A percentile compares a stretch with the other conserved stretches of the same genome.
Conservation (phyloP, 2,329 filamentous ascomycete genomes). For the Penicillium sp. region DNA sequence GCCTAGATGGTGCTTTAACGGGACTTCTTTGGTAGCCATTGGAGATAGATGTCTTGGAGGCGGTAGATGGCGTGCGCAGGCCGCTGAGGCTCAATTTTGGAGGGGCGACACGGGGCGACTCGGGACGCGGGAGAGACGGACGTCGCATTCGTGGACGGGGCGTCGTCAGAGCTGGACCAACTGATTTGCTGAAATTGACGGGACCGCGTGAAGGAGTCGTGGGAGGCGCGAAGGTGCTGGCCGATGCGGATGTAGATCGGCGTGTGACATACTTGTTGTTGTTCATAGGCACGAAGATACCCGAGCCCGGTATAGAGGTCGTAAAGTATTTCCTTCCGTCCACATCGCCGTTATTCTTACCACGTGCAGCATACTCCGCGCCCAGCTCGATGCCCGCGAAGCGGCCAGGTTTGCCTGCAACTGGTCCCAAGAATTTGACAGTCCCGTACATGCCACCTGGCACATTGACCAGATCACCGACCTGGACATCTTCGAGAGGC, state of each 20-base stretch:
- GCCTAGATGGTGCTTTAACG: conserved; percentile 36
- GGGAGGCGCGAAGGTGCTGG: conserved; percentile 53
- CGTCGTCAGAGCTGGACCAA: conserved; percentile 67
- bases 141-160: conserved; percentile 63
- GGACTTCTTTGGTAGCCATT: conserved; percentile 47
- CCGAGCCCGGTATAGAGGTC: conserved; percentile 71
- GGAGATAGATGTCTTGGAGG: conserved; percentile 25
- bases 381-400: conserved; percentile 92
- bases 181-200: conserved; percentile 81
- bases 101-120: conserved; percentile 66
- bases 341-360: conserved; percentile 95
- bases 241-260: conserved; percentile 45
- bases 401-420: conserved; percentile 81
- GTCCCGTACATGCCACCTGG: conserved; percentile 88
- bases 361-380: conserved; percentile 70
- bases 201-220: conserved; percentile 62
- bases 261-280: conserved; percentile 64
- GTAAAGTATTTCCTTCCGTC: conserved; percentile 81
- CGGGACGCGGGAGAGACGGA: conserved; percentile 77
- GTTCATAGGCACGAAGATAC: conserved; percentile 86
- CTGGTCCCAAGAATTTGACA: conserved; percentile 81
- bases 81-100: conserved; percentile 53
- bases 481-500: conserved; percentile 53
- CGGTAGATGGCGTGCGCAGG: conserved; percentile 54
- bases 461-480: conserved; percentile 84